Evolutionary conservation across 306 rosid species (phyloP), one percentile per base, ranked within the genome.

Genomic region (Lithocarpus polystachyus): DNA sequence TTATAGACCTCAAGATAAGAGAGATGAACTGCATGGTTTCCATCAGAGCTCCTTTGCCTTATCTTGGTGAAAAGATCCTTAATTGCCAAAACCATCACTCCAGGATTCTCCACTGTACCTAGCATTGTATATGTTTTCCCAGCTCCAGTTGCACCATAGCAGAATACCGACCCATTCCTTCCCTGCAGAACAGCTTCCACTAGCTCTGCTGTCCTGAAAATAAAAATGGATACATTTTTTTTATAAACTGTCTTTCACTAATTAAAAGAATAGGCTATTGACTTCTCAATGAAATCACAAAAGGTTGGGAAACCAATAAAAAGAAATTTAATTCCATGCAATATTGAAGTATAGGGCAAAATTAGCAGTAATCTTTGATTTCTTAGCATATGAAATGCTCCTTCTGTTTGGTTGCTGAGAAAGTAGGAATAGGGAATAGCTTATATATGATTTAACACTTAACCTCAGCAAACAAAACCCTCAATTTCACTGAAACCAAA

Each of bases 91-190:
- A 95, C 99, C 98, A 95, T 95, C 73, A 95, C 99, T 48, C 99
- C 99, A 15, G 98, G 98, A 86, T 78, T 95, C 88, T 92, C 98
- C 60, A 89, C 60, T 4, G 97, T 95, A 2, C 99, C 98, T 1
- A 95, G 96, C 99, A 95, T 95, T 60, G 99, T 95, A 82, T 92
- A 92, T 2, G 99, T 95, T 79, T 95, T 95, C 48, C 99, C 99
- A 78, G 99, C 99, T 67, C 99, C 99, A 0, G 99, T 95, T 22
- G 99, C 99, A 5, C 99, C 99, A 65, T 95, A 95, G 82, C 99
- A 92, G 86, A 95, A 92, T 4, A 95, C 98, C 19, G 99, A 87
- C 6, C 99, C 99, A 79, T 95, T 95, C 89, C 98, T 92, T 74
- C 99, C 99, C 61, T 95, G 97, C 79, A 92, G 76, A 81, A 95